phyloP scores from a whole-genome alignment of 352 stramenopile species.

The Elongisporangium undulatum region DNA sequence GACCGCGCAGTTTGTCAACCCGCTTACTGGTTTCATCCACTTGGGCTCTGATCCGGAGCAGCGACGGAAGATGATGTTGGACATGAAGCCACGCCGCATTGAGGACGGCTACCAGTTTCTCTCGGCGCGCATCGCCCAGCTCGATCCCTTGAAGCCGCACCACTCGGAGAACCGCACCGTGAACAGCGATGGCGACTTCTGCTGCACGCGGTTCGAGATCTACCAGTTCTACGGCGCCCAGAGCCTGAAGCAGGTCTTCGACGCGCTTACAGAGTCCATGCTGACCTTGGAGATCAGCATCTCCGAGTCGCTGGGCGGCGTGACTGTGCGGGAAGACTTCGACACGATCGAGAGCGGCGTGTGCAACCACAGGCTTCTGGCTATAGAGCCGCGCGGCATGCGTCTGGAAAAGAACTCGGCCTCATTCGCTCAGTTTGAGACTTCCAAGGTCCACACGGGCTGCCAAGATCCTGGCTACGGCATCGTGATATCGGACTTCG shows the following conservation, averaged over 20 bases:
- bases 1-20: too few relatives aligned
- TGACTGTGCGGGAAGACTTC: conserved; percentile 34
- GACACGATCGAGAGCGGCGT: conserved; percentile 19
- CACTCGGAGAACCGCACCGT: conserved; percentile 9
- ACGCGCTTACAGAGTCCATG: conserved; percentile 38
- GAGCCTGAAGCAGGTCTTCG: conserved; percentile 50
- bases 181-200: conserved; percentile 25
- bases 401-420: conserved; percentile 32
- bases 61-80: conserved; percentile 23
- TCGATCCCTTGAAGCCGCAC: background rate
- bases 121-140: conserved; percentile 16
- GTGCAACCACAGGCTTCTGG: conserved; percentile 28
- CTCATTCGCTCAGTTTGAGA: conserved; percentile 26
- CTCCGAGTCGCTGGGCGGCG: conserved; percentile 26
- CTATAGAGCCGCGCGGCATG: conserved; percentile 19
- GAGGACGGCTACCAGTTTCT: conserved; percentile 29
- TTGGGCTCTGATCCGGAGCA: conserved; percentile 15
- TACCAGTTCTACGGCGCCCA: conserved; percentile 33
- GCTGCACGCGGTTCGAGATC: conserved; percentile 27
- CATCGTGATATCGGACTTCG: conserved; percentile 30
- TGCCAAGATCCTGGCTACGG: conserved; percentile 6
- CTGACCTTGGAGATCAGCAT: conserved; percentile 52
- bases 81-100: conserved; percentile 31
- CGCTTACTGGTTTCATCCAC: conserved; percentile 12
- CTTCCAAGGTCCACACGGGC: background rate